phyloP scores from a whole-genome alignment of 1,139 yeast genomes.

The Diutina rugosa region DNA sequence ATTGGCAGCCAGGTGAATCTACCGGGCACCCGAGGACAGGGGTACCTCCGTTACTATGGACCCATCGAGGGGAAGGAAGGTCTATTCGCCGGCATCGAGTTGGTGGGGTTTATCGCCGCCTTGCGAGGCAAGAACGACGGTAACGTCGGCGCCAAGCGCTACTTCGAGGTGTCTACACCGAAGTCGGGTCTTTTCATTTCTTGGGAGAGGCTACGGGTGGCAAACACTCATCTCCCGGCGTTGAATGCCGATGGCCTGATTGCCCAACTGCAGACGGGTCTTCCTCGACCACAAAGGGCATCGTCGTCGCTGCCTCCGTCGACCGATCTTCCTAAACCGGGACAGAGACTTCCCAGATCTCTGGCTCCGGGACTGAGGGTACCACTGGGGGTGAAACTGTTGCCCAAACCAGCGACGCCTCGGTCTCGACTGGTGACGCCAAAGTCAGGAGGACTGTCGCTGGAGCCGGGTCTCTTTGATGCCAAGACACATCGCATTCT shows the following conservation, averaged over 20 bases:
- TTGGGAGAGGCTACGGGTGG: conserved; percentile 41
- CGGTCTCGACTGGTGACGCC: not conserved
- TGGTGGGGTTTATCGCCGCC: conserved; percentile 46
- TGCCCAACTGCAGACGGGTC: not conserved
- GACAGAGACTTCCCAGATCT: not conserved
- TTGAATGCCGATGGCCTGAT: not conserved
- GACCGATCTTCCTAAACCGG: not conserved
- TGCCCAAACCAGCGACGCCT: not conserved
- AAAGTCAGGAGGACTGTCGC: not conserved
- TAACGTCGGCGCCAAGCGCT: conserved; percentile 41
- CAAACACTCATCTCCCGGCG: conserved; percentile 16
- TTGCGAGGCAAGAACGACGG: conserved; percentile 76
- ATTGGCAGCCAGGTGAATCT: conserved; percentile 23
- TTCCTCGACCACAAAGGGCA: not conserved
- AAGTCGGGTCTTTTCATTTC: conserved; percentile 68
- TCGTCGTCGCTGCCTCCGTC: not conserved
- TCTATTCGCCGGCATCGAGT: conserved; percentile 79
- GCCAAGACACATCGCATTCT: not conserved
- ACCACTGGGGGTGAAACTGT: not conserved
- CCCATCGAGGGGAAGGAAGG: conserved; percentile 63
- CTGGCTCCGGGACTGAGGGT: not conserved
- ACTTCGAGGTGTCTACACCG: conserved; percentile 44
- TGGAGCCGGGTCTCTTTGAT: not conserved
- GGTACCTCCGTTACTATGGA: conserved; percentile 63
- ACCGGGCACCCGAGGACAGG: conserved; percentile 38